These are phyloP conservation scores for Salix purpurea DNA, from an alignment of 345 rosid species.

Conservation along the genomic window DNA sequence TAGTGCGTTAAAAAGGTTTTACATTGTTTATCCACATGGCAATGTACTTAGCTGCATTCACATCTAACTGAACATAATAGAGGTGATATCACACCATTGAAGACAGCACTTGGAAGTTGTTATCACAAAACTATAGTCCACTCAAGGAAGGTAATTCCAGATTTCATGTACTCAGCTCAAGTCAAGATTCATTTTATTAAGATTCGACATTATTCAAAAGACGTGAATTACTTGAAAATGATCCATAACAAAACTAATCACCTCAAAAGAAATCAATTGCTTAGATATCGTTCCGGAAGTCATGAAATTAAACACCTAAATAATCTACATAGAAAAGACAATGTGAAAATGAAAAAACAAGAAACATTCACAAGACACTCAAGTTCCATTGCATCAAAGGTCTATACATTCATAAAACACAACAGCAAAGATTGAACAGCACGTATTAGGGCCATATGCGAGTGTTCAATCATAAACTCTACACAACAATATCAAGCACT, in stretches of 20 bases:
- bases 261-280: no score
- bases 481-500: neutral
- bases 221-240: no score
- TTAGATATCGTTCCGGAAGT: no score
- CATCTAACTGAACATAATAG: neutral
- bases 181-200: no score
- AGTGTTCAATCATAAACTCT: neutral
- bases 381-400: neutral
- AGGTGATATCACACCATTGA: neutral
- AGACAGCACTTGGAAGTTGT: neutral
- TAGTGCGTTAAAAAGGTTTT: neutral
- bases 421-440: neutral
- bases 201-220: no score
- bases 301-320: no score
- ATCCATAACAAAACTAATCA: no score
- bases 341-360: neutral
- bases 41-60: slow-evolving; percentile 1
- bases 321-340: no score
- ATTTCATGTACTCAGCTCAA: no score
- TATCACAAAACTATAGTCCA: neutral
- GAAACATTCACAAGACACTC: neutral
- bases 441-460: neutral
- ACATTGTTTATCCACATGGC: neutral
- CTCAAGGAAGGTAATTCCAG: no score
- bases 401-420: neutral